phyloP scores from a whole-genome alignment of 2,329 filamentous ascomycete genomes.

The Trichoderma gracile region DNA sequence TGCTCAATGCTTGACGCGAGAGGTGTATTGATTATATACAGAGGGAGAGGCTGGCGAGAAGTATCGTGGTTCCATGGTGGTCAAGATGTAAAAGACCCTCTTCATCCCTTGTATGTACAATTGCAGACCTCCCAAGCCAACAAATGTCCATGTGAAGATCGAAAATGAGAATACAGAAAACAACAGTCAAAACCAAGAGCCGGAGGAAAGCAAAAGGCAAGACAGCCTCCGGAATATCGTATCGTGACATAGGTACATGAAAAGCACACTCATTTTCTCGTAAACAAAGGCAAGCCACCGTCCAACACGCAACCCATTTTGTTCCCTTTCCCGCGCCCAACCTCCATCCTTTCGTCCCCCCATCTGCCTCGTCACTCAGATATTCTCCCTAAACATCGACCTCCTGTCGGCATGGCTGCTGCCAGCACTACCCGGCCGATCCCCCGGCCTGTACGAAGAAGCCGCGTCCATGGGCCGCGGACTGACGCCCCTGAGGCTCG shows the following conservation, averaged over 20 bases:
- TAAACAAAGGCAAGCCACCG: slow-evolving; percentile 5
- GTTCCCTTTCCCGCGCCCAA: not conserved
- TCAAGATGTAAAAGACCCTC: not conserved
- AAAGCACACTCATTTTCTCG: not conserved
- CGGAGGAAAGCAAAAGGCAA: not conserved
- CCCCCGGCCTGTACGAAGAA: slow-evolving; percentile 34
- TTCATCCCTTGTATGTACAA: not conserved
- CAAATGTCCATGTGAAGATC: not conserved
- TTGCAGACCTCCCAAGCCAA: slow-evolving; percentile 1
- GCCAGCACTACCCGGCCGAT: slow-evolving; percentile 41
- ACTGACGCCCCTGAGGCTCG: slow-evolving; percentile 70
- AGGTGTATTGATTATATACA: too few relatives aligned
- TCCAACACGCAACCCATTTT: not conserved
- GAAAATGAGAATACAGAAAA: not conserved
- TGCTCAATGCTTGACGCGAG: too few relatives aligned
- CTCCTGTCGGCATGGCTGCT: slow-evolving; percentile 68
- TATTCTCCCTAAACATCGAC: slow-evolving; percentile 70
- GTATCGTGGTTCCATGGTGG: not conserved
- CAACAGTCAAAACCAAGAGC: not conserved
- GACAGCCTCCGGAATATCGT: slow-evolving; percentile 1
- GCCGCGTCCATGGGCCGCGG: slow-evolving; percentile 67
- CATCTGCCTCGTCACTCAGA: slow-evolving; percentile 36
- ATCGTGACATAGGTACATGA: not conserved
- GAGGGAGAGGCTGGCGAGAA: not conserved
- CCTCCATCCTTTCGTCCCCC: not conserved